These are phyloP conservation scores for Rhizopus sp. DNA, from an alignment of 371 early-diverging fungal species.

Conservation along the genomic window DNA sequence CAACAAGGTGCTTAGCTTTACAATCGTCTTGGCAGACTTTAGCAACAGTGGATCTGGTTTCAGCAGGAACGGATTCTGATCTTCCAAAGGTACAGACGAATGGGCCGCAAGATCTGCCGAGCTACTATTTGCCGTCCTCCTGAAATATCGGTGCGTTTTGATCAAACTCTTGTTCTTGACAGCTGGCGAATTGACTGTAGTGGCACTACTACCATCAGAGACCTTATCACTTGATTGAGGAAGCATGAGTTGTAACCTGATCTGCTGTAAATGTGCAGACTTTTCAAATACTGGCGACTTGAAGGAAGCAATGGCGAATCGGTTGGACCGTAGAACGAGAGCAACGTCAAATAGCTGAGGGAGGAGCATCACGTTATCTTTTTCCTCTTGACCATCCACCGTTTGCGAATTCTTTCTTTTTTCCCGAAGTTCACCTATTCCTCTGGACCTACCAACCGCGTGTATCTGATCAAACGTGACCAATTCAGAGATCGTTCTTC, in stretches of 20 bases:
- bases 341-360: slow-evolving; percentile 52
- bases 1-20: slow-evolving; percentile 13
- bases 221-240: slow-evolving; percentile 7
- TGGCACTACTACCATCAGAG: not conserved
- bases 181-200: slow-evolving; percentile 13
- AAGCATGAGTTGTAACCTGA: slow-evolving; percentile 5
- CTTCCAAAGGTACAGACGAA: not conserved
- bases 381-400: slow-evolving; percentile 2
- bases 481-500: slow-evolving; percentile 62
- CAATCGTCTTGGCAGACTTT: slow-evolving; percentile 30
- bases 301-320: slow-evolving; percentile 49
- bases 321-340: slow-evolving; percentile 48
- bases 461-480: slow-evolving; percentile 82
- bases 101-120: no score
- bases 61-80: slow-evolving; percentile 18
- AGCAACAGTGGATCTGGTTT: slow-evolving; percentile 34
- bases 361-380: slow-evolving; percentile 32
- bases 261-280: not conserved
- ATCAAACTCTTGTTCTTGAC: not conserved
- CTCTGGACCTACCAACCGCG: slow-evolving; percentile 54
- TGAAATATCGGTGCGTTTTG: slow-evolving; percentile 14
- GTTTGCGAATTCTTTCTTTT: slow-evolving; percentile 8
- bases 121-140: not conserved
- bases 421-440: slow-evolving; percentile 33
- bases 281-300: slow-evolving; percentile 35